Evolutionary conservation across 2,329 filamentous ascomycete species (phyloP).

Genomic region (Paraphoma sp.): DNA sequence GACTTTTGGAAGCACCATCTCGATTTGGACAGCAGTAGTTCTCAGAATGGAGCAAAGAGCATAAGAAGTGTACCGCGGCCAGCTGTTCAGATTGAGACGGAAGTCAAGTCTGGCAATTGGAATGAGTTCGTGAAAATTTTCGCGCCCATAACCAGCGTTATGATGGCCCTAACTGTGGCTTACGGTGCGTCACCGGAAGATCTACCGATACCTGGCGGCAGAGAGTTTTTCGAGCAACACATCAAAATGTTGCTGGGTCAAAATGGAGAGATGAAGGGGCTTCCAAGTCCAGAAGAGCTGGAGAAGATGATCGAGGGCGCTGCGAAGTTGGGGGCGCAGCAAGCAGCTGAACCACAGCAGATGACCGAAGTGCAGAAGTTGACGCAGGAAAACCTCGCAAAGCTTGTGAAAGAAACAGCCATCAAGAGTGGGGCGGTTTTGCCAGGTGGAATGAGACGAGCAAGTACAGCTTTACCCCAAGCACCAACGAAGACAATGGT

Average conservation of each 20-base stretch:
- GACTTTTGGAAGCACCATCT: constrained; percentile 54
- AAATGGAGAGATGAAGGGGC: constrained; percentile 41
- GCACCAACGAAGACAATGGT: constrained; percentile 30
- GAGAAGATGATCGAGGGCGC: constrained; percentile 47
- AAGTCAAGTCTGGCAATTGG: constrained; percentile 58
- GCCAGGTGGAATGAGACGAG: constrained; percentile 37
- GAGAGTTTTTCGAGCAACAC: constrained; percentile 44
- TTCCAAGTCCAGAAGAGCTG: constrained; percentile 43
- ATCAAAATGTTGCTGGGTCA: constrained; percentile 39
- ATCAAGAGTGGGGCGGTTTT: constrained; percentile 44
- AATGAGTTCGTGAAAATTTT: constrained; percentile 61
- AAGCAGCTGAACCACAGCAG: constrained; percentile 35
- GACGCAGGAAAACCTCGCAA: constrained; percentile 47
- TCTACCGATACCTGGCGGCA: constrained; percentile 42
- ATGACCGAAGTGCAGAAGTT: constrained; percentile 37
- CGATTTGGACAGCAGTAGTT: constrained; percentile 44
- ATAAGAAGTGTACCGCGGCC: constrained; percentile 41
- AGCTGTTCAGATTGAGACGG: constrained; percentile 55
- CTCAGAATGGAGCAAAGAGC: constrained; percentile 38
- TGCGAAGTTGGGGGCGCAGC: constrained; percentile 38
- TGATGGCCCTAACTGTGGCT: constrained; percentile 55
- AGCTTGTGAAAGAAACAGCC: constrained; percentile 47
- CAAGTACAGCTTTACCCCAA: constrained; percentile 35
- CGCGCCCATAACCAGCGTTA: constrained; percentile 58
- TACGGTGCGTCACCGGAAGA: constrained; percentile 49